Conservation (phyloP, 495 filamentous ascomycete species). For the Aspergillus avenaceus region DNA sequence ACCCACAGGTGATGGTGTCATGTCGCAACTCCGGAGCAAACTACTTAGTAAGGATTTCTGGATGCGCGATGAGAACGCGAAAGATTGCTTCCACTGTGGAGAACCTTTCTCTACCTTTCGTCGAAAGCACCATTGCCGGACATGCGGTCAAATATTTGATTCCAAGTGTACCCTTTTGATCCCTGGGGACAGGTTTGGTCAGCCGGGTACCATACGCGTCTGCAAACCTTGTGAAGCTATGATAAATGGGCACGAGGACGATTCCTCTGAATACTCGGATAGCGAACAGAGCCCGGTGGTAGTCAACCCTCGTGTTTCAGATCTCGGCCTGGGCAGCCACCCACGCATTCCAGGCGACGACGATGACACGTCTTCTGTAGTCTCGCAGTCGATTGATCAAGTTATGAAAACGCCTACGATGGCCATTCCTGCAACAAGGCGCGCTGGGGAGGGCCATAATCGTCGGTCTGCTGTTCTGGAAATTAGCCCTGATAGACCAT, state of each 20-base stretch:
- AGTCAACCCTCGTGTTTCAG: conserved; percentile 36
- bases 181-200: conserved; percentile 80
- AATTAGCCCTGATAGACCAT: conserved; percentile 68
- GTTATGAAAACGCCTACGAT: conserved; percentile 57
- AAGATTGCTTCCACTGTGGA: conserved; percentile 92
- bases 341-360: conserved; percentile 30
- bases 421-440: conserved; percentile 84
- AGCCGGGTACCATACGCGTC: conserved; percentile 78
- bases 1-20: conserved; percentile 22
- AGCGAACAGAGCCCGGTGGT: conserved; percentile 56
- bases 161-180: conserved; percentile 92
- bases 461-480: conserved; percentile 85
- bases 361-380: conserved; percentile 41
- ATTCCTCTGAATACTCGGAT: conserved; percentile 83
- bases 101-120: conserved; percentile 89
- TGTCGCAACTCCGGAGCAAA: conserved; percentile 65
- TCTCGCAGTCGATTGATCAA: conserved; percentile 45
- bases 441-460: conserved; percentile 75
- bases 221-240: conserved; percentile 94
- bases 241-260: conserved; percentile 85
- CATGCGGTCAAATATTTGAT: conserved; percentile 94
- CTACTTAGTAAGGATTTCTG: conserved; percentile 92
- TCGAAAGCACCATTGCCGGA: conserved; percentile 92
- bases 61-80: conserved; percentile 99
- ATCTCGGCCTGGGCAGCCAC: conserved; percentile 24